phyloP scores from a whole-genome alignment of 768 basidiomycete species.

The Dictyophora rubrovolvata region DNA sequence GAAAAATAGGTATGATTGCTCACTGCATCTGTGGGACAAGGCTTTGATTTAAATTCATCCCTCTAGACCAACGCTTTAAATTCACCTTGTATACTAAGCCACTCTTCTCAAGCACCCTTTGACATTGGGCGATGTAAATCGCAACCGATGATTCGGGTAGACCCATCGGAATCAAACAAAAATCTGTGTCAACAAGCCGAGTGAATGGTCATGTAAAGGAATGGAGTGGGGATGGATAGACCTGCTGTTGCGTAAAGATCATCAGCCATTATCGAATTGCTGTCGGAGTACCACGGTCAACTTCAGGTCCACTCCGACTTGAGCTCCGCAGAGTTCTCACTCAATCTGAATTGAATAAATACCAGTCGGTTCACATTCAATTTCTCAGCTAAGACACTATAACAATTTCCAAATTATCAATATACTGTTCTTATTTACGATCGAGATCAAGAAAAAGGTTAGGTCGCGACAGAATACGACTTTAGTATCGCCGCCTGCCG shows the following conservation, averaged over 20 bases:
- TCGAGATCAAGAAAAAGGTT: neutral
- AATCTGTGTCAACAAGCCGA: constrained; percentile 39
- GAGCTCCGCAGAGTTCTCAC: too few relatives aligned
- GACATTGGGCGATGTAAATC: constrained; percentile 72
- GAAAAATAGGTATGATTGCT: constrained; percentile 18
- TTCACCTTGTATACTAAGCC: constrained; percentile 72
- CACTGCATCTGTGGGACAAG: constrained; percentile 52
- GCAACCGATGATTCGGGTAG: constrained; percentile 67
- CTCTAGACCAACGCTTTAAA: constrained; percentile 10
- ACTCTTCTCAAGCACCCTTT: constrained; percentile 69
- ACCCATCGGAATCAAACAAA: constrained; percentile 83
- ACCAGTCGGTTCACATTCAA: too few relatives aligned
- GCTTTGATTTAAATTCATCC: constrained; percentile 2
- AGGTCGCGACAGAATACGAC: neutral
- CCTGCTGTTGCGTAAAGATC: constrained; percentile 77
- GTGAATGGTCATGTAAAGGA: neutral
- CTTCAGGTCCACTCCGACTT: too few relatives aligned
- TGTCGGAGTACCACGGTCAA: too few relatives aligned
- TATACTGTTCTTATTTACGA: too few relatives aligned
- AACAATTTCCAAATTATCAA: too few relatives aligned
- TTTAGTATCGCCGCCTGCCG: constrained; percentile 47
- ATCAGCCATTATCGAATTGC: neutral
- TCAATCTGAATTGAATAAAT: too few relatives aligned
- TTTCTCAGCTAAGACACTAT: too few relatives aligned
- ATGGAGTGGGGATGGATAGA: constrained; percentile 14